phyloP scores from a whole-genome alignment of 1,139 yeast species.

The Zygoascus hellenicus region DNA sequence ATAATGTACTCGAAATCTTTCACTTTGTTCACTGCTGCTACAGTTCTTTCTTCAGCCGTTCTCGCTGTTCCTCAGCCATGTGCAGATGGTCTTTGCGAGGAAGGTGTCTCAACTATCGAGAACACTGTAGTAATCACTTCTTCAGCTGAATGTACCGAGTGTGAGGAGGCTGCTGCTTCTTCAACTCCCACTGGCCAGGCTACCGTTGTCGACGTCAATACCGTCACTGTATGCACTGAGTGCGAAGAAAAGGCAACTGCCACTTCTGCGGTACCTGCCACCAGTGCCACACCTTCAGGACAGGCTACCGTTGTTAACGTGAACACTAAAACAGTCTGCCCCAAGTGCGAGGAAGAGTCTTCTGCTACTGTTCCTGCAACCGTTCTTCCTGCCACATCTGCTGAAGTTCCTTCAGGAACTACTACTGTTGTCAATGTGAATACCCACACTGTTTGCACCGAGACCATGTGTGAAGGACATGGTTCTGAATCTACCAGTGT shows the following conservation, averaged over 20 bases:
- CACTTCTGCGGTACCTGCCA: background rate
- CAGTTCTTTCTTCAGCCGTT: background rate
- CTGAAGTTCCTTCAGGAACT: too few species aligned
- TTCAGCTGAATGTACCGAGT: background rate
- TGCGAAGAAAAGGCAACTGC: background rate
- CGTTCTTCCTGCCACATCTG: too few species aligned
- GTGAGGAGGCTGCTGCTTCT: conserved; percentile 1
- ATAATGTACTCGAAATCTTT: conserved; percentile 2
- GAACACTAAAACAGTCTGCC: too few species aligned
- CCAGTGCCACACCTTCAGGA: background rate
- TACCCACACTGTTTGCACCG: too few species aligned
- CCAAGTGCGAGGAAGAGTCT: too few species aligned
- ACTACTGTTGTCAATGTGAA: too few species aligned
- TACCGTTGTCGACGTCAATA: background rate
- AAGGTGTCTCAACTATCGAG: background rate
- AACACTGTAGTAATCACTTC: background rate
- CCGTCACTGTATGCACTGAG: background rate
- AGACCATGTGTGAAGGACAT: too few species aligned
- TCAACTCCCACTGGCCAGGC: background rate
- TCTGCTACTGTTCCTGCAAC: background rate
- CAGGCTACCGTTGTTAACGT: too few species aligned
- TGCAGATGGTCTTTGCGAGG: background rate
- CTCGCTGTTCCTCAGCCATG: background rate
- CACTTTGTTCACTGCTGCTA: background rate
- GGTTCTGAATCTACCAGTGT: too few species aligned